A percentile compares a stretch with the other conserved stretches of the same genome.
These are phyloP conservation scores for Plasmodium berghei DNA, from an alignment of 169 alveolate species.

Conservation along the genomic window DNA sequence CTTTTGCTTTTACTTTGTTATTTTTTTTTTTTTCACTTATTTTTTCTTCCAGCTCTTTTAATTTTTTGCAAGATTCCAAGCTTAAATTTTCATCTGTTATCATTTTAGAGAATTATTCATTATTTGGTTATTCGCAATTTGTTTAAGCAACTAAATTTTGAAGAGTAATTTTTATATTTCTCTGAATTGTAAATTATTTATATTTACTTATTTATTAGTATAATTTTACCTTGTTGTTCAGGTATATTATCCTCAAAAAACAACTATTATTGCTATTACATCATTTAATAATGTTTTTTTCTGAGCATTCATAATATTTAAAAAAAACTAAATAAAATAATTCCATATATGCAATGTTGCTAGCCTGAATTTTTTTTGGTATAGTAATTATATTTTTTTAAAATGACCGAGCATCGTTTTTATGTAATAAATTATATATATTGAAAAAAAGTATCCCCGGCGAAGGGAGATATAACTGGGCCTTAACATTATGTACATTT, in stretches of 20 bases:
- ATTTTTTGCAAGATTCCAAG: conserved; percentile 46
- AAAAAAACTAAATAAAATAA: background rate
- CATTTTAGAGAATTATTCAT: conserved; percentile 26
- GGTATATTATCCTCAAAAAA: background rate
- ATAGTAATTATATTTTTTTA: too few relatives aligned
- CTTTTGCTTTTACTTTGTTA: conserved; percentile 33
- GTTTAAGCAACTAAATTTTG: background rate
- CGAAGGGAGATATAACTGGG: too few relatives aligned
- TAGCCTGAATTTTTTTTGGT: too few relatives aligned
- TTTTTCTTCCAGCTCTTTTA: conserved; percentile 68
- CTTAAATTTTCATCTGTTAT: conserved; percentile 64
- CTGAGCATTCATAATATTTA: background rate
- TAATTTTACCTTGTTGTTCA: background rate
- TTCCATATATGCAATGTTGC: background rate
- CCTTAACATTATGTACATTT: too few relatives aligned
- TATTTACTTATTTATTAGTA: background rate
- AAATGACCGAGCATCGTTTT: too few relatives aligned
- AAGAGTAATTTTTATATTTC: background rate
- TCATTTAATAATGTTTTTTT: background rate
- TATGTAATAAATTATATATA: too few relatives aligned
- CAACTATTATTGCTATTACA: background rate
- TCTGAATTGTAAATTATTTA: background rate
- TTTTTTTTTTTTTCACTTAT: conserved; percentile 35
- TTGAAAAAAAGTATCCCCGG: too few relatives aligned
- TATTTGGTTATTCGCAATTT: background rate